A percentile compares a stretch with the other conserved stretches of the same genome.
Evolutionary conservation across 1,284 basidiomycete genomes (phyloP).

Genomic region (Pholiota adiposa): DNA sequence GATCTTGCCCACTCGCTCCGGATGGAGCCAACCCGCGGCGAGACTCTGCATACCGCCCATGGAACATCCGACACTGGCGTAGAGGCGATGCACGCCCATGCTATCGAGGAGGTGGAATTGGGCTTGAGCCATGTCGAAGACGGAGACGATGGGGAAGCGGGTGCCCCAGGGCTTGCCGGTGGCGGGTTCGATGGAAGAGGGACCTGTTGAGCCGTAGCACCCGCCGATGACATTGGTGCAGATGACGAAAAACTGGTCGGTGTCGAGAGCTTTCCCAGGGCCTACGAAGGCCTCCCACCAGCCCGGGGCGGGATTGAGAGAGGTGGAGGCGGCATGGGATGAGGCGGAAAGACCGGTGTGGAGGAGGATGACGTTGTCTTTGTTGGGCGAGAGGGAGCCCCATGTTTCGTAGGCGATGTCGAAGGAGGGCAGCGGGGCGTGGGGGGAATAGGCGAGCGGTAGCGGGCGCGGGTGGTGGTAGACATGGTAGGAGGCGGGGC

Average conservation of each 20-base stretch:
- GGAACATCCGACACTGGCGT: conserved; percentile 91
- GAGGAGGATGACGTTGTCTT: conserved; percentile 93
- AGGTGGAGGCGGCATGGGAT: conserved; percentile 91
- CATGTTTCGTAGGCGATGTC: conserved; percentile 98
- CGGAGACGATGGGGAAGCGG: conserved; percentile 87
- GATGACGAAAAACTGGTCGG: conserved; percentile 90
- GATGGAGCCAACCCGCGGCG: conserved; percentile 93
- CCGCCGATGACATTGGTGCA: conserved; percentile 98
- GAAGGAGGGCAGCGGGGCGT: conserved; percentile 70
- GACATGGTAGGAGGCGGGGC: conserved; percentile 66
- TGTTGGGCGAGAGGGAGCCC: conserved; percentile 82
- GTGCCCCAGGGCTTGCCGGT: conserved; percentile 85
- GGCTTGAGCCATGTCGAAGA: conserved; percentile 97
- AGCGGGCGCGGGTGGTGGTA: conserved; percentile 71
- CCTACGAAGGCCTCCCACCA: conserved; percentile 99
- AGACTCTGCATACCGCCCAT: conserved; percentile 99
- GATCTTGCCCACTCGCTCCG: conserved; percentile 86
- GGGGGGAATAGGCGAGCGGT: conserved; percentile 70
- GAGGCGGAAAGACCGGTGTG: conserved; percentile 97
- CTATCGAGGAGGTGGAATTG: conserved; percentile 90
- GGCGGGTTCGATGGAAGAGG: conserved; percentile 76
- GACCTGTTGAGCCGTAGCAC: conserved; percentile 97
- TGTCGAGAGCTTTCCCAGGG: conserved; percentile 93
- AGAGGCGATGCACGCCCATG: conserved; percentile 84
- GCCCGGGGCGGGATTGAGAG: conserved; percentile 80